These are phyloP conservation scores for bread wheat (Triticum aestivum) DNA, from an alignment of 176 grass and related monocot species.

Conservation along the genomic window IWGSC_CS_RefSeq_v2.1 NC_057795.1:125263589-125264088, in stretches of 20 bases:
- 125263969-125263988: conserved; percentile 86
- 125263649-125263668: background rate
- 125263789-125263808: conserved; percentile 4
- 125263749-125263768: conserved; percentile 96
- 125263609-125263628: conserved; percentile 7
- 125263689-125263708: conserved; percentile 97
- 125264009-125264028: conserved; percentile 1
- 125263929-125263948: conserved; percentile 99
- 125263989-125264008: conserved; percentile 10
- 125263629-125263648: conserved; percentile 22
- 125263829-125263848: conserved; percentile 7
- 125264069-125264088: conserved; percentile 97
- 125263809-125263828: background rate
- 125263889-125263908: conserved; percentile 87
- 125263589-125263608: background rate
- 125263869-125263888: conserved; percentile 89
- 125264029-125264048: background rate
- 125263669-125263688: background rate
- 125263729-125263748: conserved; percentile 95
- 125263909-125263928: conserved; percentile 99
- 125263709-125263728: conserved; percentile 99
- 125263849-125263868: conserved; percentile 32
- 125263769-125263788: conserved; percentile 94
- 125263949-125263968: conserved; percentile 94
- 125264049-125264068: conserved; percentile 97